phyloP scores from a whole-genome alignment of 805 yeast genomes.

The Huiozyma sinensis region DNA sequence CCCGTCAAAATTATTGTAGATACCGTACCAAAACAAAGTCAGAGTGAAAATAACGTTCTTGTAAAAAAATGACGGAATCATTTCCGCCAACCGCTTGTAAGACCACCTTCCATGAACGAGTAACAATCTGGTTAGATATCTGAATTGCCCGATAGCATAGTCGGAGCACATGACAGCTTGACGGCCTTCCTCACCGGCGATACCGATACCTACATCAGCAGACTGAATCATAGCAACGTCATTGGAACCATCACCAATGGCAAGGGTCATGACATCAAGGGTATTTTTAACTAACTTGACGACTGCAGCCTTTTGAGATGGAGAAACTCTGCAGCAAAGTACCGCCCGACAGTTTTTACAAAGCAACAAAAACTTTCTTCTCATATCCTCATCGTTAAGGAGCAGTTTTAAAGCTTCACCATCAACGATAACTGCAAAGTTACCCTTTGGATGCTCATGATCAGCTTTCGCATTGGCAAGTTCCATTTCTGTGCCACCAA shows the following conservation, averaged over 20 bases:
- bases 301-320: constrained; percentile 80
- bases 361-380: constrained; percentile 52
- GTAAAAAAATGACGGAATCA: constrained; percentile 74
- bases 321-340: constrained; percentile 79
- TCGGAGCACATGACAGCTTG: constrained; percentile 86
- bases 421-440: constrained; percentile 63
- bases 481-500: constrained; percentile 52
- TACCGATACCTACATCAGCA: constrained; percentile 82
- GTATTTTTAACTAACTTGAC: constrained; percentile 66
- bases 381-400: constrained; percentile 33
- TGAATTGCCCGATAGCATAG: constrained; percentile 76
- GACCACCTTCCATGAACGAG: constrained; percentile 84
- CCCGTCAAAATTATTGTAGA: constrained; percentile 67
- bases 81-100: constrained; percentile 68
- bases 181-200: constrained; percentile 86
- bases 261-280: constrained; percentile 71
- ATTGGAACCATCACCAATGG: constrained; percentile 83
- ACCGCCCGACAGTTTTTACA: constrained; percentile 78
- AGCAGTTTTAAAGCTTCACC: constrained; percentile 65
- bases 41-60: constrained; percentile 68
- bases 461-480: constrained; percentile 40
- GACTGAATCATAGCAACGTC: constrained; percentile 89
- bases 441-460: constrained; percentile 59
- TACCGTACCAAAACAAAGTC: constrained; percentile 73
- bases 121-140: constrained; percentile 54